phyloP scores from a whole-genome alignment of 2,329 filamentous ascomycete species.

The Phialophora expanda region DNA sequence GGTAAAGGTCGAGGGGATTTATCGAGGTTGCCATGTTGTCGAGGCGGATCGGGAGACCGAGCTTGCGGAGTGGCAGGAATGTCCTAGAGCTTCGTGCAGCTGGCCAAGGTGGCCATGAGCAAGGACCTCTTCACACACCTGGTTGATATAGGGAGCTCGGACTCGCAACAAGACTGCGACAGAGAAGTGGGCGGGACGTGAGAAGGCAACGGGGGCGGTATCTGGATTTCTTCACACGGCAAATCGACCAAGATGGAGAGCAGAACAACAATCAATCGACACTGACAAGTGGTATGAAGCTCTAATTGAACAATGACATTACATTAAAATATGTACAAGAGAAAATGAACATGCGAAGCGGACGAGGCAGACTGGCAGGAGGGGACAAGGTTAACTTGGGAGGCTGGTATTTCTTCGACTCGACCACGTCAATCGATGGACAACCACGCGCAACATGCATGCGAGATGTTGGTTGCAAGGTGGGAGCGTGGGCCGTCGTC shows the following conservation, averaged over 20 bases:
- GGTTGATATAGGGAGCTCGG: background rate
- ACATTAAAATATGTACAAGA: conserved; percentile 32
- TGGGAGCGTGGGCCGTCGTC: conserved; percentile 15
- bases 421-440: conserved; percentile 19
- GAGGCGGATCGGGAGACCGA: background rate
- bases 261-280: conserved; percentile 19
- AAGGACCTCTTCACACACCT: conserved; percentile 1
- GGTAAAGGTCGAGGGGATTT: conserved; percentile 38
- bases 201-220: background rate
- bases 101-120: conserved; percentile 14
- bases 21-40: conserved; percentile 34
- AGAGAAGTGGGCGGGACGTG: background rate
- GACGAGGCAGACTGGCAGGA: conserved; percentile 18
- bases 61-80: background rate
- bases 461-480: conserved; percentile 9
- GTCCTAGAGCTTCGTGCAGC: conserved; percentile 2
- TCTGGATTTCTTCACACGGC: conserved; percentile 3
- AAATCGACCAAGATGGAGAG: conserved; percentile 7
- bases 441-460: conserved; percentile 10
- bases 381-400: conserved; percentile 18
- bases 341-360: conserved; percentile 22
- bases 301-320: conserved; percentile 15
- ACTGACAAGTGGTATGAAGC: conserved; percentile 20
- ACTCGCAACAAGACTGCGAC: background rate
- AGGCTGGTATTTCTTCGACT: conserved; percentile 19